Evolutionary conservation across 495 filamentous ascomycete genomes (phyloP).

Genomic region (Talaromyces thailandensis): DNA sequence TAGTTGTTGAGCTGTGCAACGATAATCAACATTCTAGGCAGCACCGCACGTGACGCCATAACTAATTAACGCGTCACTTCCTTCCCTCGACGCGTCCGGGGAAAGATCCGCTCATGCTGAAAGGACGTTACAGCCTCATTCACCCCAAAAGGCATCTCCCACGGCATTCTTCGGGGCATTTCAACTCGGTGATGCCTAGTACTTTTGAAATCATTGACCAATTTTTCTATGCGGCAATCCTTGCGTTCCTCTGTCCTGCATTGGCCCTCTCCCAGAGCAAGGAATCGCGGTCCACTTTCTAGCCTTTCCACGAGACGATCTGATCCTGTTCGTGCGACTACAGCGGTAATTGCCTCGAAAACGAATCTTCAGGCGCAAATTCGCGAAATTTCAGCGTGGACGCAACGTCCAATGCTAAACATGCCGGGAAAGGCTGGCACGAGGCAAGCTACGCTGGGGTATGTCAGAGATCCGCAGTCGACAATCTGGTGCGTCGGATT

Average conservation of each 20-base stretch:
- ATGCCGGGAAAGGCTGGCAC: constrained; percentile 34
- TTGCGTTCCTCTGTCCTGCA: constrained; percentile 9
- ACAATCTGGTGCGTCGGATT: constrained; percentile 67
- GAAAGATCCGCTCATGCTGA: neutral
- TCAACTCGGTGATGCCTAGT: neutral
- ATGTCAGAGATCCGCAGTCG: constrained; percentile 71
- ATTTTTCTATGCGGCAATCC: constrained; percentile 20
- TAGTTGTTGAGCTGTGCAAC: neutral
- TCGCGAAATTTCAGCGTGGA: neutral
- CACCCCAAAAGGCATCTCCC: neutral
- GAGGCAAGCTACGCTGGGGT: constrained; percentile 91
- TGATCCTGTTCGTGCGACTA: neutral
- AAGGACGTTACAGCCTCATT: neutral
- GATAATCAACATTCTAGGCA: neutral
- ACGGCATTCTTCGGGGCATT: neutral
- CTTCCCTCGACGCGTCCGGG: neutral
- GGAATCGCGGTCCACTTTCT: neutral
- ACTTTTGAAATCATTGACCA: neutral
- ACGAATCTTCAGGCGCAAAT: neutral
- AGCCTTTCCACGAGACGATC: neutral
- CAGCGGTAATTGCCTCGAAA: neutral
- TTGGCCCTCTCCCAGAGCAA: neutral
- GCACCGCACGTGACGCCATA: constrained; percentile 2
- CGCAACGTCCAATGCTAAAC: constrained; percentile 3
- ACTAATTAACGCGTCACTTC: constrained; percentile 6